Conservation (phyloP, 768 basidiomycete genomes). For the Imleria badia region DNA sequence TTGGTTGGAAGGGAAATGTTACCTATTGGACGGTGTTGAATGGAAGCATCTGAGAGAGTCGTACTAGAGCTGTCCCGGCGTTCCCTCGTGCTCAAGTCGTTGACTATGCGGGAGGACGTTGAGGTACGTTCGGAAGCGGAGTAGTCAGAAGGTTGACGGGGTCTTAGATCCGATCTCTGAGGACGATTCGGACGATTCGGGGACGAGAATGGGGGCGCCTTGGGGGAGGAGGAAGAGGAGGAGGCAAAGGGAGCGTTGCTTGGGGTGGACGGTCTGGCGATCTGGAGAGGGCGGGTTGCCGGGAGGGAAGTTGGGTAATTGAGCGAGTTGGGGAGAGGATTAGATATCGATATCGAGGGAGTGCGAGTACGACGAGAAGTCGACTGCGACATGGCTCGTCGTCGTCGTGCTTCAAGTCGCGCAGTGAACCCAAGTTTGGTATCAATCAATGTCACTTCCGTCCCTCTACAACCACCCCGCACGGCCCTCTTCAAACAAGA, state of each 20-base stretch:
- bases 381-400: conserved; percentile 51
- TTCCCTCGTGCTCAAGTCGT: conserved; percentile 28
- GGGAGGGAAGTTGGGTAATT: conserved; percentile 38
- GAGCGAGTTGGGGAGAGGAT: conserved; percentile 34
- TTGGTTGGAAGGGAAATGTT: conserved; percentile 19
- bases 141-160: conserved; percentile 51
- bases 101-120: conserved; percentile 38
- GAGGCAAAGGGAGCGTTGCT: conserved; percentile 40
- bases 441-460: conserved; percentile 5
- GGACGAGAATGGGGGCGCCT: conserved; percentile 39
- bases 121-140: conserved; percentile 51
- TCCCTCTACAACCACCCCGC: conserved; percentile 5
- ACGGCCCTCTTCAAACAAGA: conserved; percentile 8
- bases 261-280: conserved; percentile 55
- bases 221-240: conserved; percentile 31
- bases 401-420: conserved; percentile 9
- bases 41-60: conserved; percentile 45
- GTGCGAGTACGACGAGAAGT: conserved; percentile 44
- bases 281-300: conserved; percentile 57
- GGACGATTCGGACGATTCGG: conserved; percentile 60
- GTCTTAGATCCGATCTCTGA: conserved; percentile 64
- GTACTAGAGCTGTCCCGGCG: conserved; percentile 54
- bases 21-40: conserved; percentile 32
- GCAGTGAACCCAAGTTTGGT: conserved; percentile 2
- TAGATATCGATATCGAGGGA: conserved; percentile 42